Percentiles rank a stretch among this genome's conserved stretches.
These are phyloP conservation scores for Wallacemonas collosoma DNA, from an alignment of 208 protist genomes.

Conservation along the genomic window DNA sequence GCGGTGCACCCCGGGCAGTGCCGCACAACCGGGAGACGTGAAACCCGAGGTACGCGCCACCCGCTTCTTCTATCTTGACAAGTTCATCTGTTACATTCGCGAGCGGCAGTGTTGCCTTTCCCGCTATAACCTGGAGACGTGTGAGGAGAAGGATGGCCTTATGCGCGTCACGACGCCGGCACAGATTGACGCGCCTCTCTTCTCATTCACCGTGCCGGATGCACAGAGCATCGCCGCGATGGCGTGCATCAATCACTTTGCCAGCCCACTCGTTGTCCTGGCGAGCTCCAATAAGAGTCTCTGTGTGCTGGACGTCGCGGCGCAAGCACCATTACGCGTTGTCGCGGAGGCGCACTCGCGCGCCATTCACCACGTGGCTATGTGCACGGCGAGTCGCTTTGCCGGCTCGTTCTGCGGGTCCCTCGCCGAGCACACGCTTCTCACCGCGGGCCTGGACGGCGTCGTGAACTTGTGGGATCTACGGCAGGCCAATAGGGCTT, in stretches of 20 bases:
- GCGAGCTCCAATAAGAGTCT: slow-evolving; percentile 74
- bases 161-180: slow-evolving; percentile 1
- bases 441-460: slow-evolving; percentile 71
- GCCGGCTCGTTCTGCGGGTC: slow-evolving; percentile 12
- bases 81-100: slow-evolving; percentile 60
- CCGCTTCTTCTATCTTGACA: slow-evolving; percentile 83
- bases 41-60: slow-evolving; percentile 36
- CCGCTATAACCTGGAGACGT: slow-evolving; percentile 23
- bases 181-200: slow-evolving; percentile 24
- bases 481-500: slow-evolving; percentile 38
- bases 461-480: slow-evolving; percentile 79
- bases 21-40: background rate
- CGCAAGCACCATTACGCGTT: slow-evolving; percentile 37
- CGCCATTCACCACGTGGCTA: slow-evolving; percentile 62
- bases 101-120: slow-evolving; percentile 15
- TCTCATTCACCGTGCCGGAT: slow-evolving; percentile 23
- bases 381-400: slow-evolving; percentile 59
- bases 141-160: slow-evolving; percentile 16
- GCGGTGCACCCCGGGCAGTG: slow-evolving; percentile 8
- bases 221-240: slow-evolving; percentile 61
- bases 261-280: slow-evolving; percentile 65
- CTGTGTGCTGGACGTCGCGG: slow-evolving; percentile 61
- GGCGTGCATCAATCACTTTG: slow-evolving; percentile 77
- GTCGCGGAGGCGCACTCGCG: slow-evolving; percentile 60
- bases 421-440: slow-evolving; percentile 53